Evolutionary conservation across 306 rosid genomes (phyloP).

Genomic region (Aeschynomene evenia): DNA sequence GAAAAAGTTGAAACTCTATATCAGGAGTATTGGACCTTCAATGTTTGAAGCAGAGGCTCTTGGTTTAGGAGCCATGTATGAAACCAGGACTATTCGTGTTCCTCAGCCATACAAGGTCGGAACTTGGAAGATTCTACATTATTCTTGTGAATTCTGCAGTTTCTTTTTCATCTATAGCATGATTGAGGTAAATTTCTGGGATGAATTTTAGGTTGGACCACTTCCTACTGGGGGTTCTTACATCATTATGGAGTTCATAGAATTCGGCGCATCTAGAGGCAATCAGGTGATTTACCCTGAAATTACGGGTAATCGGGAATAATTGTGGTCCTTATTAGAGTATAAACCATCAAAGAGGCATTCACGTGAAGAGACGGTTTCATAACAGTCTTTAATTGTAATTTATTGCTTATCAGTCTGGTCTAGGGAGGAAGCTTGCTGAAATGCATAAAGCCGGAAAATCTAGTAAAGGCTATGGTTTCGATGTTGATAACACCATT

Average conservation of each 20-base stretch:
- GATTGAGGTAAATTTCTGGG: conserved; percentile 27
- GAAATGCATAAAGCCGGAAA: conserved; percentile 94
- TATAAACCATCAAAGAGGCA: no score
- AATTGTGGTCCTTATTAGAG: conserved; percentile 1
- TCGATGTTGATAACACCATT: conserved; percentile 80
- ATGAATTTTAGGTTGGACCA: conserved; percentile 72
- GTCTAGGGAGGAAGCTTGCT: conserved; percentile 81
- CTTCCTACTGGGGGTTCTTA: conserved; percentile 86
- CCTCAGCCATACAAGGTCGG: conserved; percentile 90
- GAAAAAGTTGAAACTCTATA: conserved; percentile 43
- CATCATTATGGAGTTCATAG: conserved; percentile 90
- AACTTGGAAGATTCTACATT: conserved; percentile 40
- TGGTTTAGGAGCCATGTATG: conserved; percentile 88
- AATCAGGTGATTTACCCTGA: conserved; percentile 62
- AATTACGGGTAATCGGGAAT: conserved; percentile 12
- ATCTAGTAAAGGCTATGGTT: conserved; percentile 82
- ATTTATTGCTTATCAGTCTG: conserved; percentile 57
- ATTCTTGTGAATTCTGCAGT: neutral
- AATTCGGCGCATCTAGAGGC: conserved; percentile 76
- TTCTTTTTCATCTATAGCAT: neutral
- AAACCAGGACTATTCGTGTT: conserved; percentile 68
- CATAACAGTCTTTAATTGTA: no score
- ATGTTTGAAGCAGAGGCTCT: conserved; percentile 98
- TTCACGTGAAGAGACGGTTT: no score
- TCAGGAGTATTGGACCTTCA: conserved; percentile 88